phyloP scores from a whole-genome alignment of 768 basidiomycete genomes.

The Leccinum pellstonianum region DNA sequence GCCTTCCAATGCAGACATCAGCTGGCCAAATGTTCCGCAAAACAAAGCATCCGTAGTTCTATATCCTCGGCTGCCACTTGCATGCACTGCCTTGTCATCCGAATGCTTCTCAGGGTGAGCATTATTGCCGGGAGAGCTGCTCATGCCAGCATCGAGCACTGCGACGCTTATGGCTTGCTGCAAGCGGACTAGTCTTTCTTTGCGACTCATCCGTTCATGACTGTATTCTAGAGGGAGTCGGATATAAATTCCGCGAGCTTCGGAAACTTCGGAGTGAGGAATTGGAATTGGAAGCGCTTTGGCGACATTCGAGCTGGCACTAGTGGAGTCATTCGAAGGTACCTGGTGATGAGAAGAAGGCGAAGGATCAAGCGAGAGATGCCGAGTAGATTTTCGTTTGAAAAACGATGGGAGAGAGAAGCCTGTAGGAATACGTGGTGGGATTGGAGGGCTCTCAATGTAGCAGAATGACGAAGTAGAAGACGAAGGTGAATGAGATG shows the following conservation, averaged over 20 bases:
- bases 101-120: conserved; percentile 1
- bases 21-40: conserved; percentile 44
- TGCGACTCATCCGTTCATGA: conserved; percentile 15
- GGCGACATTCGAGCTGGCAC: not conserved
- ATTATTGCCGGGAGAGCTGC: conserved; percentile 26
- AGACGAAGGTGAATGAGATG: conserved; percentile 4
- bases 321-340: not conserved
- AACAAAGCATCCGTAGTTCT: conserved; percentile 34
- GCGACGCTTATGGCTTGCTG: conserved; percentile 38
- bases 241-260: conserved; percentile 26
- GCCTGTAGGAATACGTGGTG: conserved; percentile 9
- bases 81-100: not conserved
- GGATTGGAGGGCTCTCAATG: conserved; percentile 22
- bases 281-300: conserved; percentile 24
- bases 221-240: conserved; percentile 14
- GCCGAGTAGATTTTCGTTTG: conserved; percentile 18
- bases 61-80: conserved; percentile 6
- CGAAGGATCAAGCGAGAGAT: not conserved
- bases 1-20: conserved; percentile 37
- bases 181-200: conserved; percentile 27
- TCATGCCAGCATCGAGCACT: conserved; percentile 42
- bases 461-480: conserved; percentile 30
- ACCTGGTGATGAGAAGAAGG: not conserved
- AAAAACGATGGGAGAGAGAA: conserved; percentile 26
- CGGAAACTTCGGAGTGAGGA: conserved; percentile 7